Percentiles rank a stretch among this genome's conserved stretches.
Evolutionary conservation across 2,329 filamentous ascomycete genomes (phyloP).

Genomic region (Aureobasidium sp.): DNA sequence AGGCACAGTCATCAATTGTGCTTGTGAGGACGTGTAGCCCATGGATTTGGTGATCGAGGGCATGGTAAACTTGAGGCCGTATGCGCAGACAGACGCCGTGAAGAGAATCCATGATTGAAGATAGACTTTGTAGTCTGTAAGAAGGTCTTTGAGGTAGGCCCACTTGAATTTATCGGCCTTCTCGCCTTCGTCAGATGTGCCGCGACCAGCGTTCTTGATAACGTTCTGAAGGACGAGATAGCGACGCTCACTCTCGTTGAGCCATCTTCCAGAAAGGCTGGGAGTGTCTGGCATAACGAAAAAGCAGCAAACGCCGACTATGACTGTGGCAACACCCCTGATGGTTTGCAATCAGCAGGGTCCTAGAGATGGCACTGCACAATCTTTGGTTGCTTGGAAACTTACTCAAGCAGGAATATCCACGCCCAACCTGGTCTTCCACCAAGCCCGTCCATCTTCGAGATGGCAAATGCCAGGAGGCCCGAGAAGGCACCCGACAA

Average conservation of each 20-base stretch:
- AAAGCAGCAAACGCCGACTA: conserved; percentile 47
- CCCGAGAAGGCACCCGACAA: conserved; percentile 24
- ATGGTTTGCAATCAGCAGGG: not conserved
- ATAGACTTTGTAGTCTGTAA: conserved; percentile 24
- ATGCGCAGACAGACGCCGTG: conserved; percentile 23
- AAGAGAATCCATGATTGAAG: conserved; percentile 22
- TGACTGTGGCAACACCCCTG: conserved; percentile 44
- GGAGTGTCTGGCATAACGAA: conserved; percentile 48
- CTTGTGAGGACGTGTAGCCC: conserved; percentile 21
- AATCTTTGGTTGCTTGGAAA: too few relatives aligned
- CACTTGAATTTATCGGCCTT: conserved; percentile 23
- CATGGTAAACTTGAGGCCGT: conserved; percentile 23
- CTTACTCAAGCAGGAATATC: conserved; percentile 46
- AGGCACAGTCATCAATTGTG: conserved; percentile 25
- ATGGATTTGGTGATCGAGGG: conserved; percentile 19
- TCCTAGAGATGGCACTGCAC: not conserved
- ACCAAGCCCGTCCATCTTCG: conserved; percentile 37
- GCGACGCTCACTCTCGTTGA: conserved; percentile 21
- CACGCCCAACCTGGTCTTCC: conserved; percentile 38
- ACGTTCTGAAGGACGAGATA: conserved; percentile 20
- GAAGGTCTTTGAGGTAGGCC: conserved; percentile 21
- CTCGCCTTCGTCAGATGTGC: conserved; percentile 15
- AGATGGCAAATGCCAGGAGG: conserved; percentile 23
- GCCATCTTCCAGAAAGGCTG: conserved; percentile 24
- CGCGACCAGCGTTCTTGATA: conserved; percentile 20